Evolutionary conservation across 2,329 filamentous ascomycete species (phyloP), one percentile per base, ranked within the genome.

Genomic region (Aspergillus pseudonomiae): DNA sequence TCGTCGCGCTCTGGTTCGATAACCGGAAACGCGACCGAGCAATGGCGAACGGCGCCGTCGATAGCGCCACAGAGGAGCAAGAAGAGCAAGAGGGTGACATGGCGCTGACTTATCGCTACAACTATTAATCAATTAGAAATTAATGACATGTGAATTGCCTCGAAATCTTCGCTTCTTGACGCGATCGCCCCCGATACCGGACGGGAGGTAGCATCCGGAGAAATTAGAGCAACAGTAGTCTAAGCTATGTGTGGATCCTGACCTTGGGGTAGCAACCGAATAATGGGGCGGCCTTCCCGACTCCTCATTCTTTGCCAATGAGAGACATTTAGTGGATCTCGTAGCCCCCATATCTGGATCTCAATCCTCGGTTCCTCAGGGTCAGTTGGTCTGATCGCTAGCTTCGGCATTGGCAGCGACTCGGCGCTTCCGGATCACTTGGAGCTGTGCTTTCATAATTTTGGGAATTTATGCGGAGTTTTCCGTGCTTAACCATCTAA

Each of bases 51-150:
- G 68, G 73, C 30, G 65, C 63, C 10, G 48, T 24, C n/a, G 52
- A 55, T 52, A 39, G 6, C 65, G 68, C 1, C 52, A 4, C 32
- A 7, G 71, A 75, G 30, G 73, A 77, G 48, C 76, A 80, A 54
- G 72, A 75, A 43, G 74, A 75, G 53, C 63, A 67, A 28, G 28
- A 77, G 64, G 80, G 80, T 16, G 80, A 82, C 67, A 58, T 80
- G 71, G 79, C 77, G 52, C 76, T 78, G 4, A 77, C 65, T 21
- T 82, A 78, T 69, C 73, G 79, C 32, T 82, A 82, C 65, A 67
- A 73, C 11, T 77, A 77, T 63, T 79, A 65, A 55, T 63, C 78
- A 65, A 55, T 55, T 55, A 55, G 30, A 39, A 55, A 55, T 55
- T 26, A 55, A 34, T 19, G 11, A 6, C 52, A 41, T 55, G 34